A percentile compares a stretch with the other conserved stretches of the same genome.
These are phyloP conservation scores for Cucumis hystrix DNA, from an alignment of 306 rosid species.

Conservation along the genomic window DNA sequence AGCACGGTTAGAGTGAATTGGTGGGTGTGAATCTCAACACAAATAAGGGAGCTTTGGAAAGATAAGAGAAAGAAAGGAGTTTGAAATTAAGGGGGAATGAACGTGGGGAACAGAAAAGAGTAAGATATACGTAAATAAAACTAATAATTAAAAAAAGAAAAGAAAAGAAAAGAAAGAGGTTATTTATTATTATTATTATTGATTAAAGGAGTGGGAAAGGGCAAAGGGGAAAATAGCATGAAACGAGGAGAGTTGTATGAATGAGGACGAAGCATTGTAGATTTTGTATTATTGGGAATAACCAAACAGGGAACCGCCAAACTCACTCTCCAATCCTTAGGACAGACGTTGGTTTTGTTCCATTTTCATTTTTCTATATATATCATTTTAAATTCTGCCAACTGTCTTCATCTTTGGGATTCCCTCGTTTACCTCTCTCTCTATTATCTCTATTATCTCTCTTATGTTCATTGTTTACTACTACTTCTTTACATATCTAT, in stretches of 20 bases:
- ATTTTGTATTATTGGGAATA: slow-evolving; percentile 33
- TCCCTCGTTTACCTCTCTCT: not conserved
- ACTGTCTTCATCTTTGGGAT: not conserved
- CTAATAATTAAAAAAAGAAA: too few species aligned
- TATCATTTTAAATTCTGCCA: not conserved
- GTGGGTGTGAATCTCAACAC: too few species aligned
- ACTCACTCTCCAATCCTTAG: slow-evolving; percentile 47
- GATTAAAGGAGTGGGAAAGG: slow-evolving; percentile 11
- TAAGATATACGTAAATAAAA: not conserved
- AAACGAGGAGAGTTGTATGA: slow-evolving; percentile 42
- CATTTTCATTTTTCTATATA: not conserved
- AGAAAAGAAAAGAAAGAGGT: not conserved
- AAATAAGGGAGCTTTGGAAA: too few species aligned
- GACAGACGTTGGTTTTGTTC: slow-evolving; percentile 15
- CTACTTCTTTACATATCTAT: too few species aligned
- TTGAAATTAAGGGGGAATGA: not conserved
- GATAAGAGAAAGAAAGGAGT: not conserved
- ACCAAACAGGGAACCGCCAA: slow-evolving; percentile 48
- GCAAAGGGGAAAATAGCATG: slow-evolving; percentile 20
- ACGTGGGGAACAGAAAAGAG: not conserved
- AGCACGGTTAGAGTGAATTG: too few species aligned
- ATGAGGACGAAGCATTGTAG: slow-evolving; percentile 43
- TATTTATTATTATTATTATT: not conserved
- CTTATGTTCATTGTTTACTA: too few species aligned
- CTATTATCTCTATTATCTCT: too few species aligned